phyloP scores from a whole-genome alignment of 1,284 basidiomycete genomes.

The Neonothopanus nambi region DNA sequence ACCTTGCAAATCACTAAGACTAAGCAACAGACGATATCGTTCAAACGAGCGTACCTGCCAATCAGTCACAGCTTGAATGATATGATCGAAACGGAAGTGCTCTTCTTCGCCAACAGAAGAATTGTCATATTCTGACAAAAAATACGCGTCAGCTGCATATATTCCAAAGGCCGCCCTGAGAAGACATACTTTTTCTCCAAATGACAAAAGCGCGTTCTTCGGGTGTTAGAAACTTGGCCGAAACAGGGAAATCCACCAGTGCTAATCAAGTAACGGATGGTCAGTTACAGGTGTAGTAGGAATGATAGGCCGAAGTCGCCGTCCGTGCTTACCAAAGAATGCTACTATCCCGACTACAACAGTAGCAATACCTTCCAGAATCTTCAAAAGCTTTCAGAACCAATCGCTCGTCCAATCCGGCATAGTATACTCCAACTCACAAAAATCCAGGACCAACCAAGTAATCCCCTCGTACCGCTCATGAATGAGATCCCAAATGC shows the following conservation, averaged over 20 bases:
- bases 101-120: constrained; percentile 69
- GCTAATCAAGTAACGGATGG: constrained; percentile 28
- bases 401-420: too few species aligned
- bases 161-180: too few species aligned
- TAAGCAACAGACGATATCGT: background rate
- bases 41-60: constrained; percentile 53
- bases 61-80: constrained; percentile 55
- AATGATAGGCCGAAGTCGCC: background rate
- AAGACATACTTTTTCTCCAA: constrained; percentile 57
- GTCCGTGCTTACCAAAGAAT: constrained; percentile 41
- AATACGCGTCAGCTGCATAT: background rate
- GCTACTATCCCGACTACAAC: constrained; percentile 45
- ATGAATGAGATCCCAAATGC: constrained; percentile 49
- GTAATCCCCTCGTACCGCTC: constrained; percentile 40
- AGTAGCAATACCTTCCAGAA: constrained; percentile 56
- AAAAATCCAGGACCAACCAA: constrained; percentile 55
- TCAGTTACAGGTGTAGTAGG: background rate
- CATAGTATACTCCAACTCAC: too few species aligned
- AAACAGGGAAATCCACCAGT: constrained; percentile 59
- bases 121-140: constrained; percentile 55
- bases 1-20: too few species aligned
- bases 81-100: constrained; percentile 51
- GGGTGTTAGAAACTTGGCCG: constrained; percentile 57
- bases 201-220: constrained; percentile 61
- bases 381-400: constrained; percentile 30